Evolutionary conservation across 139 green algal genomes (phyloP), one percentile per base, ranked within the genome.

Genomic region (Chlamydomonas schloesseri): DNA sequence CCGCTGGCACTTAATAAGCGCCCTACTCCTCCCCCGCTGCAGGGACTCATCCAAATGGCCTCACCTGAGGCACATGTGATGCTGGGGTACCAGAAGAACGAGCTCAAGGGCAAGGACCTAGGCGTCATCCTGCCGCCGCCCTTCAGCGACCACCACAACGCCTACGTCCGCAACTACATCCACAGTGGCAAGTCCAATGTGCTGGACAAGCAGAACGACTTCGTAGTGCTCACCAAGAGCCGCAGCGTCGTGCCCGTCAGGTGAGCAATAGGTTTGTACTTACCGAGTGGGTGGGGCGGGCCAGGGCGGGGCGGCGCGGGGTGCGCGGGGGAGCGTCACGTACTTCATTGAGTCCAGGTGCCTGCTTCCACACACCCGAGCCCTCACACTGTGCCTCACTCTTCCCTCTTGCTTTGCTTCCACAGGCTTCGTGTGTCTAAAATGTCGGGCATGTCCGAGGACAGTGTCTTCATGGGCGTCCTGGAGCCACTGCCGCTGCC

Each of bases 61-160:
- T 36, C 36, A 23, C 70, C n/a, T 18, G 29, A 21, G 1, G 82
- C 71, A 26, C 57, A 87, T 33, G 73, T 71, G 46, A 75, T 92
- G 68, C 83, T 90, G 76, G 84, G 89, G 18, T 91, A 89, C 76
- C 75, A 37, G 31, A 90, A 86, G 71, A 81, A 62, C 11, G 91
- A 93, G 77, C 75, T 94, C 62, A 83, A 92, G 80, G 89, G 89
- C 72, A 89, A 79, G 73, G 91, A 91, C 64, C 62, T 94, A 24
- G 75, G 20, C n/a, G 74, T 73, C 28, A 47, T 94, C 55, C 90
- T 94, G 91, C 91, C 91, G 14, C 64, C 81, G 3, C 89, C 88
- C 18, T 91, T 89, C 65, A 76, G 69, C 55, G 33, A 71, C 37
- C 73, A 73, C 33, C 91, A 94, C 88, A 73, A 88, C 53, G 28